Conservation (phyloP, 2,329 filamentous ascomycete genomes). For the Talaromyces sp. region DNA sequence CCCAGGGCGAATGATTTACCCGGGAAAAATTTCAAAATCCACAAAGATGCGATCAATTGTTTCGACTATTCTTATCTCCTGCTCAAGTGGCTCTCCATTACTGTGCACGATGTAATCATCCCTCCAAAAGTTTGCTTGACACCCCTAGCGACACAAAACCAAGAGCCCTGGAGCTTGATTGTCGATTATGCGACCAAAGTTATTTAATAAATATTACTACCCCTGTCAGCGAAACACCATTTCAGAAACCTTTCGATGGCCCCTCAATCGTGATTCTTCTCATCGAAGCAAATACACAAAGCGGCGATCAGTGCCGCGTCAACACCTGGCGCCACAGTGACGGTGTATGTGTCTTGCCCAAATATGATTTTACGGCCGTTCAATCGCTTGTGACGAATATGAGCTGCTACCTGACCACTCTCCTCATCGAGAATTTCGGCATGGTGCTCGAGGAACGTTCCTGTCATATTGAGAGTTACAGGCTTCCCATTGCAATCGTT, state of each 20-base stretch:
- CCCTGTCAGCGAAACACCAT: neutral
- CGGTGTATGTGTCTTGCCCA: constrained; percentile 66
- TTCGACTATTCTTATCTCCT: too few relatives aligned
- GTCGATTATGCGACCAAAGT: neutral
- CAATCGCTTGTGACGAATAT: constrained; percentile 62
- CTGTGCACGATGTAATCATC: too few relatives aligned
- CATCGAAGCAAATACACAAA: constrained; percentile 69
- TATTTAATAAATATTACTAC: neutral
- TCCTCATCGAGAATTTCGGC: constrained; percentile 61
- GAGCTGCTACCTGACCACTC: constrained; percentile 56
- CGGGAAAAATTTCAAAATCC: too few relatives aligned
- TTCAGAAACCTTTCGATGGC: too few relatives aligned
- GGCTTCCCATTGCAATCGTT: constrained; percentile 51
- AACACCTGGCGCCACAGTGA: constrained; percentile 66
- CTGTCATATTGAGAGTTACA: constrained; percentile 61
- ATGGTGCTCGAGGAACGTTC: constrained; percentile 61
- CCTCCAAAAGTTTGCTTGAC: too few relatives aligned
- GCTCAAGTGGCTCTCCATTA: too few relatives aligned
- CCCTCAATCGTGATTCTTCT: constrained; percentile 60
- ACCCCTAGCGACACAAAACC: too few relatives aligned
- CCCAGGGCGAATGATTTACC: too few relatives aligned
- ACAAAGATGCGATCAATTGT: too few relatives aligned
- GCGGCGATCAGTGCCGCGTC: constrained; percentile 68
- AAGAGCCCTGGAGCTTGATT: too few relatives aligned
- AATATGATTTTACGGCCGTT: constrained; percentile 61